These are phyloP conservation scores for Chaetomium tenue DNA, from an alignment of 495 filamentous ascomycete genomes.

Conservation along the genomic window DNA sequence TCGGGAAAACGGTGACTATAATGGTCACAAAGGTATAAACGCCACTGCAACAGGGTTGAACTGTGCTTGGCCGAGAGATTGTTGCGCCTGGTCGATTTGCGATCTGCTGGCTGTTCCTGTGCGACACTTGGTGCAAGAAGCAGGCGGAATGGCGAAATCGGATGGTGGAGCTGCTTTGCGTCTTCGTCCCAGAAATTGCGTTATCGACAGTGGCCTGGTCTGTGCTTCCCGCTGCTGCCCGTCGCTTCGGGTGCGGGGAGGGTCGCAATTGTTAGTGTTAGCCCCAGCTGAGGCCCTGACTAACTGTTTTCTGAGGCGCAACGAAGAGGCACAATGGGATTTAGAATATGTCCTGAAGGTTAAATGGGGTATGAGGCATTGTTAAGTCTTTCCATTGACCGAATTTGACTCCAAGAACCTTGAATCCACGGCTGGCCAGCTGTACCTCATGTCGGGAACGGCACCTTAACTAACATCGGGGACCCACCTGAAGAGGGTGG, in stretches of 20 bases:
- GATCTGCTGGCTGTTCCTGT: background rate
- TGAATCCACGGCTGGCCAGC: background rate
- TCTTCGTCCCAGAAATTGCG: constrained; percentile 39
- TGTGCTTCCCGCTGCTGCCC: constrained; percentile 17
- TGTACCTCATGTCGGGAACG: background rate
- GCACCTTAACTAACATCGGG: constrained; percentile 1
- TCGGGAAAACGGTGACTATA: background rate
- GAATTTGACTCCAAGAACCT: background rate
- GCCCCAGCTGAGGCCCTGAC: background rate
- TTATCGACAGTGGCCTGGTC: constrained; percentile 33
- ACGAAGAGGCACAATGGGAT: background rate
- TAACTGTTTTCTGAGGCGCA: background rate
- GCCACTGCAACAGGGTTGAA: constrained; percentile 10
- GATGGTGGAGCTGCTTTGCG: constrained; percentile 31
- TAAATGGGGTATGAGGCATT: background rate
- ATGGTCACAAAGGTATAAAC: background rate
- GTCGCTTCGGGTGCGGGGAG: constrained; percentile 27
- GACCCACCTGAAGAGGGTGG: constrained; percentile 6
- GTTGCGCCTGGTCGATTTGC: background rate
- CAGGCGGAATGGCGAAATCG: constrained; percentile 38
- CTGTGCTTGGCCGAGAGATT: constrained; percentile 8
- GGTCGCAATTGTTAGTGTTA: constrained; percentile 17
- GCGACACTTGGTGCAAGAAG: constrained; percentile 26
- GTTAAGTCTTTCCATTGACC: background rate
- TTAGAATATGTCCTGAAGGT: background rate